These are phyloP conservation scores for Dalbergia cultrata DNA, from an alignment of 306 rosid species.

Conservation along the genomic window DNA sequence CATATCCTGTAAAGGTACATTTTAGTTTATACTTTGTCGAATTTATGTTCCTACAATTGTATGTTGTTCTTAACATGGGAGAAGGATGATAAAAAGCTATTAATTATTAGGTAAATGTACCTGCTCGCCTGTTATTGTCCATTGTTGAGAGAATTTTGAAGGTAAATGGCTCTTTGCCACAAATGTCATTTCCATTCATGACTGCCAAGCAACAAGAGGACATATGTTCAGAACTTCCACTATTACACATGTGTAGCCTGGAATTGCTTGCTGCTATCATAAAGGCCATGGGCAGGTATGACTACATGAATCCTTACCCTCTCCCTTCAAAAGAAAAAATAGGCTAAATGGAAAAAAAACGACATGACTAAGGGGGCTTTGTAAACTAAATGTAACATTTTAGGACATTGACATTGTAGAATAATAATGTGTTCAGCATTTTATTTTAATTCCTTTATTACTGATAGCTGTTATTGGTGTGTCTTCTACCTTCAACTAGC, in stretches of 20 bases:
- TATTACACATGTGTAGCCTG: conserved; percentile 70
- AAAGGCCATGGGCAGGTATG: conserved; percentile 78
- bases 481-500: conserved; percentile 27
- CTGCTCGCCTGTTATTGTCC: conserved; percentile 63
- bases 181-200: conserved; percentile 67
- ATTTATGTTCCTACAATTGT: conserved; percentile 26
- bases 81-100: conserved; percentile 30
- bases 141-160: conserved; percentile 81
- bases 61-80: conserved; percentile 24
- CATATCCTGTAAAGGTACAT: conserved; percentile 81
- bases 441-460: conserved; percentile 26
- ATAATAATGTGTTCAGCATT: not conserved
- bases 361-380: not conserved
- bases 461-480: conserved; percentile 9
- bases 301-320: conserved; percentile 25
- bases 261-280: conserved; percentile 77
- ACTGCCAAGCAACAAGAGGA: conserved; percentile 81
- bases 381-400: conserved; percentile 24
- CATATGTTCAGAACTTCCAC: conserved; percentile 87
- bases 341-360: not conserved
- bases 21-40: not conserved
- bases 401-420: conserved; percentile 24
- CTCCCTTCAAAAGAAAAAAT: conserved; percentile 28
- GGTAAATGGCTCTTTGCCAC: conserved; percentile 82
- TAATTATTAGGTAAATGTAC: conserved; percentile 71